phyloP scores from a whole-genome alignment of 1,284 basidiomycete genomes.

The Trichosporon inkin region DNA sequence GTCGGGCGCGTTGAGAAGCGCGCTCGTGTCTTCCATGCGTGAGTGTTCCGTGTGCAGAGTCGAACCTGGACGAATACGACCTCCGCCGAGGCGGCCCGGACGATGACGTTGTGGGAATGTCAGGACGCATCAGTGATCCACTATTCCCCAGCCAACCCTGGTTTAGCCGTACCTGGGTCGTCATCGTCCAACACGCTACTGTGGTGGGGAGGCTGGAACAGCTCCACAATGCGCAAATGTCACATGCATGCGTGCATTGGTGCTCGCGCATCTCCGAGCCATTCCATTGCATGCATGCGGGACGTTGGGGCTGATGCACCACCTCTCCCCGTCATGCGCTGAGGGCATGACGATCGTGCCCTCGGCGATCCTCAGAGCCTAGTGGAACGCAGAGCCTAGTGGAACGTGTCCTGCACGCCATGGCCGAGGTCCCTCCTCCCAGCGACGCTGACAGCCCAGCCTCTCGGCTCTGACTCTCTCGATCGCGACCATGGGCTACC shows the following conservation, averaged over 20 bases:
- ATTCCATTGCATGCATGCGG: no score
- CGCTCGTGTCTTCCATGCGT: constrained; percentile 44
- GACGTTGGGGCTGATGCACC: no score
- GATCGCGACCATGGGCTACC: constrained; percentile 42
- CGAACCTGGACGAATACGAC: not conserved
- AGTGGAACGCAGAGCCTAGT: not conserved
- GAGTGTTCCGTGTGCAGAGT: constrained; percentile 13
- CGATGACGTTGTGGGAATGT: constrained; percentile 8
- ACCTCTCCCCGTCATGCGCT: not conserved
- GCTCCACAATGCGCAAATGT: no score
- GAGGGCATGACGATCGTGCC: not conserved
- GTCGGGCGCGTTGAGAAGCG: constrained; percentile 36
- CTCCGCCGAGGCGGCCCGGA: constrained; percentile 15
- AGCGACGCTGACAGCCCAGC: constrained; percentile 17
- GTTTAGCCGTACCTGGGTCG: no score
- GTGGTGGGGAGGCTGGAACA: no score
- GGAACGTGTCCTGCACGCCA: not conserved
- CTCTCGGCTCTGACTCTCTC: constrained; percentile 38
- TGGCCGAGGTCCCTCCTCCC: not conserved
- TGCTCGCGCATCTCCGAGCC: not conserved
- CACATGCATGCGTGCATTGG: not conserved
- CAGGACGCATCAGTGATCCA: not conserved
- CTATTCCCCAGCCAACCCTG: no score
- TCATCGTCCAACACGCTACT: no score
- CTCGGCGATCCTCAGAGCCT: no score